A percentile compares a stretch with the other conserved stretches of the same genome.
phyloP scores from a whole-genome alignment of 768 basidiomycete species.

The Tephrocybe sp. region DNA sequence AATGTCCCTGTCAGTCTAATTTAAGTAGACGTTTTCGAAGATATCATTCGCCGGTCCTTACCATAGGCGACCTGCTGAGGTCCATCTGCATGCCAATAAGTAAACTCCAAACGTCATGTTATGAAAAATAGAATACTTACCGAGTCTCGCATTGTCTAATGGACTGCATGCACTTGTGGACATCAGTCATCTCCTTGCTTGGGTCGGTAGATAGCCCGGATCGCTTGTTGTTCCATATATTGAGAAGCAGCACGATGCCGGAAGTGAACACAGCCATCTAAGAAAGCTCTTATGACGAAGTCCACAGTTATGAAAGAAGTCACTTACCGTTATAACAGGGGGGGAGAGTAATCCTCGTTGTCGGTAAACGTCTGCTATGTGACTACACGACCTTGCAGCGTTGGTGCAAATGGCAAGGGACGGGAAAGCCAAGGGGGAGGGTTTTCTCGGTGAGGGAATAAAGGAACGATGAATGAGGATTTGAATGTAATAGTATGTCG shows the following conservation, averaged over 20 bases:
- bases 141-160: slow-evolving; percentile 41
- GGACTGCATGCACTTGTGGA: slow-evolving; percentile 61
- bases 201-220: slow-evolving; percentile 48
- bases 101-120: background rate
- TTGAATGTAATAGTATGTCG: slow-evolving; percentile 55
- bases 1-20: slow-evolving; percentile 57
- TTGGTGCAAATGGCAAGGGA: slow-evolving; percentile 78
- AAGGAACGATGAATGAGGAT: slow-evolving; percentile 81
- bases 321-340: slow-evolving; percentile 36
- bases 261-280: slow-evolving; percentile 45
- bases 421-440: slow-evolving; percentile 52
- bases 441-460: slow-evolving; percentile 58
- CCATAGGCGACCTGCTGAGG: slow-evolving; percentile 46
- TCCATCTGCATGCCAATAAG: slow-evolving; percentile 31
- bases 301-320: slow-evolving; percentile 4
- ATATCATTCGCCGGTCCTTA: slow-evolving; percentile 17
- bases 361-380: slow-evolving; percentile 65
- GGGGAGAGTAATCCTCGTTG: slow-evolving; percentile 29
- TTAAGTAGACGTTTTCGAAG: background rate
- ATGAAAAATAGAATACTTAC: slow-evolving; percentile 18
- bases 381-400: slow-evolving; percentile 80
- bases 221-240: slow-evolving; percentile 64
- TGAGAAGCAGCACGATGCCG: slow-evolving; percentile 61
- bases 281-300: background rate
- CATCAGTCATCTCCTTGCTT: slow-evolving; percentile 60